Percentiles rank a stretch among this genome's conserved stretches.
phyloP scores from a whole-genome alignment of 345 rosid genomes.

The Garcia nutans region DNA sequence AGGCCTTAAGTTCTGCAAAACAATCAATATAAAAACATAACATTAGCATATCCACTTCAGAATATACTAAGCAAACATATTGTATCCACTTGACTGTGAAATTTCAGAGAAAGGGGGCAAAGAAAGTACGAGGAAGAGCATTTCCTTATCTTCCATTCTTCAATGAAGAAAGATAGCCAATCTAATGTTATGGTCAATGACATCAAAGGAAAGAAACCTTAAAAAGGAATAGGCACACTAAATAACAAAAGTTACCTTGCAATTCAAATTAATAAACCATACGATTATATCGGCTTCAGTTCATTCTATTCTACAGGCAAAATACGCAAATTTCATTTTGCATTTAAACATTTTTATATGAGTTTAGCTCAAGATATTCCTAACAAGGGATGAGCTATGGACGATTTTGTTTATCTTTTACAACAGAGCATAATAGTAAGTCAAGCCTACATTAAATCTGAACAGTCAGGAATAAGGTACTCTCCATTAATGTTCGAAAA shows the following conservation, averaged over 20 bases:
- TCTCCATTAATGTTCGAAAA: too few species aligned
- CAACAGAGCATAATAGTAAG: too few species aligned
- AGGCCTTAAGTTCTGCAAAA: slow-evolving; percentile 50
- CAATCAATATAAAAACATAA: too few species aligned
- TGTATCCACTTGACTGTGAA: neutral
- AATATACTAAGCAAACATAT: neutral
- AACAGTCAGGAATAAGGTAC: too few species aligned
- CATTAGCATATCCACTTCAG: too few species aligned
- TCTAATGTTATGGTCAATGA: neutral
- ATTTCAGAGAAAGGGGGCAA: neutral
- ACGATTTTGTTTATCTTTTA: too few species aligned
- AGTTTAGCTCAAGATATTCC: too few species aligned
- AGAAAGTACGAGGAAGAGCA: neutral
- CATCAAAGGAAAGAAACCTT: neutral
- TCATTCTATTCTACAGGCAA: neutral
- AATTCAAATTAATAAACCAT: neutral
- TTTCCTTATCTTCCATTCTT: neutral
- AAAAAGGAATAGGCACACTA: neutral
- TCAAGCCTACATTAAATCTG: too few species aligned
- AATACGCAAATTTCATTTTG: too few species aligned
- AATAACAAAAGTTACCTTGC: neutral
- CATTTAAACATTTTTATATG: too few species aligned
- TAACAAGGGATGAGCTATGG: too few species aligned
- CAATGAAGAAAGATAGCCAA: neutral
- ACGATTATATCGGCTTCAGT: neutral